Base-by-base conservation (phyloP, 495 filamentous ascomycete genomes). In the Stereocaulon alpinum region DNA sequence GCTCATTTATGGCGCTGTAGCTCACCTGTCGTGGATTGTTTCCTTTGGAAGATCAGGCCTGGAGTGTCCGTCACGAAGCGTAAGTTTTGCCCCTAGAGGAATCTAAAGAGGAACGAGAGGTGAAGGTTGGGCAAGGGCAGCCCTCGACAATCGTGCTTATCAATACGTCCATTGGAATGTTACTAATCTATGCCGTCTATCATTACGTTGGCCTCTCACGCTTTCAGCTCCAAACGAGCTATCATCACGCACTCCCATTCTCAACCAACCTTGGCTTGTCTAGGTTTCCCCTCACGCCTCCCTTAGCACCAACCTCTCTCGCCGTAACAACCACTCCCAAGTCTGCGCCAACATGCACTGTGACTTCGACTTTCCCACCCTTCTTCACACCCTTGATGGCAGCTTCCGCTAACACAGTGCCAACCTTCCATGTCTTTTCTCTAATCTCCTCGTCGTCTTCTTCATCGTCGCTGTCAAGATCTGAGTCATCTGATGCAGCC, bases 381-480 rank as follows among this genome's bases (percentile, higher is more conserved):
- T 91, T 91, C 82, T 88, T 89, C 58, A 91, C 82, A 59, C 78
- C 87, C 72, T 79, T 85, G 66, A 97, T 71, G 34, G 84, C 86
- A 12, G 88, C 87, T 76, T 98, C 93, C 49, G 90, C 91, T 51
- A 98, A 81, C 53, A 88, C 78, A 59, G 77, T 83, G 59, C 87
- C 87, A 34, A 90, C 82, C 76, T 92, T 94, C 87, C 90, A 95
- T n/a, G 92, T 80, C 76, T 91, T 87, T 73, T 93, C 88, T 60
- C 89, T 79, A 64, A 82, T 79, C 72, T 96, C 93, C 68, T 90
- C 89, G 53, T 88, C 86, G 61, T 91, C 88, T 52, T 96, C 91
- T 40, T 91, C 79, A 1, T 81, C 77, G 37, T 80, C 77, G 20
- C 77, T 78, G 59, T 84, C 80, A 27, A 79, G 81, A 50, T 84